Base-by-base conservation (phyloP, 1,139 yeast species). In the Zygoascus sp. region DNA sequence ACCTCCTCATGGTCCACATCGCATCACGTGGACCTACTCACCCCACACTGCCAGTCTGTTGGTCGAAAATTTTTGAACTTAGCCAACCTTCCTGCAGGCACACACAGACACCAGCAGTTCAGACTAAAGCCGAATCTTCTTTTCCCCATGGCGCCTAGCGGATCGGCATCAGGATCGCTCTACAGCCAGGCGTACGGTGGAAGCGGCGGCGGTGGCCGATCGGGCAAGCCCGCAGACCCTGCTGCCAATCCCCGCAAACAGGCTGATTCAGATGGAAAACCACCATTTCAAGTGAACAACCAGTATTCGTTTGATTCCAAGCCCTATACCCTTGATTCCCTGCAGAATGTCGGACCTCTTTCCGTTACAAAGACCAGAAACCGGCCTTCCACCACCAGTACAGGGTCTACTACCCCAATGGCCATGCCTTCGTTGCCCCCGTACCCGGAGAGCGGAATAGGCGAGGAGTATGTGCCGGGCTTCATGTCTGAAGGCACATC, bases 401-500 rank as follows among this genome's bases (percentile, higher is more conserved):
- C 32, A 6, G 41, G 30, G 3, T 25, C 41, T 6, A 20, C 10
- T 11, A 38, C 41, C 21, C 41, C 41, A 1, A 28, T 38, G 21
- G 32, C 22, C 3, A 23, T 28, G 2, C 32, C 28, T 16, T 20
- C 22, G 20, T 19, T 28, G 9, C 41, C 38, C 7, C 38, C 41
- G 6, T 38, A 13, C 32, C 41, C 41, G 8, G 41, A 38, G 25
- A 23, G 32, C 17, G 41, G 41, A 11, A 38, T 38, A 13, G 43
- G 43, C 27, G 43, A 40, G 15, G 43, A 40, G 22, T 40, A 30
- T 32, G 30, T 38, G n/a, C 41, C 41, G 10, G 34, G 34, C 11
- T 30, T 30, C 13, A 15, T 30, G 34, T 30, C 17, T 3, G 17
- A 30, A 30, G 17, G 34, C 5, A 9, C 34, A 11, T 30, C 34